Base-by-base conservation (phyloP, 2,329 filamentous ascomycete species). In the Spiromastix sp. region DNA sequence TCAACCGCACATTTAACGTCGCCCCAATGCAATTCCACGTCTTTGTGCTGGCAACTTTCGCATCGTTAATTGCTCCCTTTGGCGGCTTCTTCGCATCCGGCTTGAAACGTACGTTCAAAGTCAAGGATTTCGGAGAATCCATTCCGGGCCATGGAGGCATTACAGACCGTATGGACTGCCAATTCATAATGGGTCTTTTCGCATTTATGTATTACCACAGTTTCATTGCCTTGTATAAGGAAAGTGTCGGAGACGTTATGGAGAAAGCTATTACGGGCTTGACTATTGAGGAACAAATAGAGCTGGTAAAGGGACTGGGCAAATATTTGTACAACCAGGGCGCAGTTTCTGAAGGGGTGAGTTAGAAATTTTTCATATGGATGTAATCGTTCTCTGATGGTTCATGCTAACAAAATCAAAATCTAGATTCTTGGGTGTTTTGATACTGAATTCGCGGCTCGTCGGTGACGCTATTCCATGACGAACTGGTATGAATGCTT, bases 101-200 rank as follows among this genome's bases (percentile, higher is more conserved):
- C 1, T 73, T 98, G 39, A 98, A 98, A 74, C 84, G 91, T 19
- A 95, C 89, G 3, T 98, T 98, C 69, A 96, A 98, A 68, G 93
- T 98, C 71, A 98, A 98, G 71, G 91, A 98, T 66, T 98, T 98
- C 64, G 91, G 91, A 48, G 85, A 98, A 61, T 93, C 86, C 1
- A 98, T 98, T 48, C 91, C 91, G 2, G 91, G 91, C 15, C 91
- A 98, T 52, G 91, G 91, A 42, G 91, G 91, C 48, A 96, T 98
- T 66, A 98, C 91, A 11, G 91, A 98, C 57, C 83, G 91, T 42
- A 96, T 98, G 89, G 91, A 98, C 57, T 98, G 91, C 60, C 91
- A 98, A 57, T 98, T 98, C 66, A 96, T 96, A 67, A 98, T 98
- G 91, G 91, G 91, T 6, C 91, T 94, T 63, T 96, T 98, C 52